Conservation (phyloP, 306 rosid species). For the Pyrus bretschneideri region DNA sequence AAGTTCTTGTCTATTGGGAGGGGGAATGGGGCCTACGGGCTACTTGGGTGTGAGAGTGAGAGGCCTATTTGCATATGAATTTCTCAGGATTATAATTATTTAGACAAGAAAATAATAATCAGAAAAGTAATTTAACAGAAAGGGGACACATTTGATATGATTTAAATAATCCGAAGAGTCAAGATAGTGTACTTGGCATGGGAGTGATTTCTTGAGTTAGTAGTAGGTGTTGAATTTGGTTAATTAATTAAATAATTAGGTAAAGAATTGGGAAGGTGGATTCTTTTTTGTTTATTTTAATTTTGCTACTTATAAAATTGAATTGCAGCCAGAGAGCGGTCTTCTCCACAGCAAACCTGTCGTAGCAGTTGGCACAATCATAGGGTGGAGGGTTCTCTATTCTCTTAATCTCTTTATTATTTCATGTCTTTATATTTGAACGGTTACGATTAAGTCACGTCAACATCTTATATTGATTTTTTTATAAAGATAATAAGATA, state of each 20-base stretch:
- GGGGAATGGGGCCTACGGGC: background rate
- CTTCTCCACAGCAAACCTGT: background rate
- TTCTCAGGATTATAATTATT: background rate
- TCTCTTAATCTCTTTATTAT: too few species aligned
- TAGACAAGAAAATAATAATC: background rate
- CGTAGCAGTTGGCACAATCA: background rate
- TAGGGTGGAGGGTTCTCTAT: too few species aligned
- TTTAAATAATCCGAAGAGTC: conserved; percentile 7
- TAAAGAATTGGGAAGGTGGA: conserved; percentile 15
- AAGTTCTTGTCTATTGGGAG: background rate
- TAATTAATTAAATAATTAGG: conserved; percentile 12
- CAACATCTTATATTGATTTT: too few species aligned
- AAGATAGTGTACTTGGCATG: conserved; percentile 16
- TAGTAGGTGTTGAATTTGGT: conserved; percentile 40
- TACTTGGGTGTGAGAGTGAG: background rate
- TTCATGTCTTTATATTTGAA: too few species aligned
- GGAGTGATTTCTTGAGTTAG: conserved; percentile 22
- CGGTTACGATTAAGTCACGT: too few species aligned
- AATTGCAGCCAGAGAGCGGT: background rate
- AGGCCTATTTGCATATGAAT: background rate
- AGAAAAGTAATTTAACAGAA: background rate
- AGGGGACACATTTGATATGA: background rate
- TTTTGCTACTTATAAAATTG: conserved; percentile 1
- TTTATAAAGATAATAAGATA: too few species aligned
- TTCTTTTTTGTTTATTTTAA: background rate